Evolutionary conservation across 345 rosid species (phyloP).

Genomic region (Eucalyptus regnans): DNA sequence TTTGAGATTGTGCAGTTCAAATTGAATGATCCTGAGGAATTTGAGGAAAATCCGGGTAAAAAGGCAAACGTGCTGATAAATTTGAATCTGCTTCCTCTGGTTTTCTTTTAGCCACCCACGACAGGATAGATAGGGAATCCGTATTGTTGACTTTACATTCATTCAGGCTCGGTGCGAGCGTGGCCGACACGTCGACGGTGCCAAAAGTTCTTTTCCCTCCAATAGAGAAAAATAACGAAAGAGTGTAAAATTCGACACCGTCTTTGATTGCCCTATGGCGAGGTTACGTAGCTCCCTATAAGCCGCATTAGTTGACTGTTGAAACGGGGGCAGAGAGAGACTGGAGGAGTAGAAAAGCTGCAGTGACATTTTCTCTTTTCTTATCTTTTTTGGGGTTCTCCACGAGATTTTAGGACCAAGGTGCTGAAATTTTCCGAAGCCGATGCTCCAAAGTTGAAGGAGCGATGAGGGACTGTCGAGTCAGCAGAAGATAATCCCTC

Average conservation of each 20-base stretch:
- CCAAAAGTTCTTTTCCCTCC: neutral
- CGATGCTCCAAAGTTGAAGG: neutral
- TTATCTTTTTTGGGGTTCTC: neutral
- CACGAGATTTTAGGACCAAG: neutral
- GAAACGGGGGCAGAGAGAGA: neutral
- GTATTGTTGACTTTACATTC: neutral
- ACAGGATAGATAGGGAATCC: neutral
- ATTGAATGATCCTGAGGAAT: neutral
- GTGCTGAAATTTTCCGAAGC: neutral
- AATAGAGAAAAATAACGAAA: neutral
- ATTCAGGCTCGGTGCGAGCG: neutral
- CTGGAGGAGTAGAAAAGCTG: neutral
- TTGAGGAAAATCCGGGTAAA: neutral
- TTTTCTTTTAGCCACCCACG: neutral
- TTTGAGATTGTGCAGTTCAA: neutral
- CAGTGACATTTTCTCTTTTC: neutral
- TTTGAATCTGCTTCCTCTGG: neutral
- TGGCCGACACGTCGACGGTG: neutral
- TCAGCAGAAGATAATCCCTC: neutral
- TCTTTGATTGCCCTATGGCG: neutral
- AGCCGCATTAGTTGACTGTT: constrained; percentile 1
- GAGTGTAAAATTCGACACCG: neutral
- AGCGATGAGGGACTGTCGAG: neutral
- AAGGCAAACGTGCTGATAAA: neutral
- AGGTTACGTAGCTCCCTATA: neutral